These are phyloP conservation scores for Westerdykella aurantiaca DNA, from an alignment of 2,329 filamentous ascomycete species.

Conservation along the genomic window DNA sequence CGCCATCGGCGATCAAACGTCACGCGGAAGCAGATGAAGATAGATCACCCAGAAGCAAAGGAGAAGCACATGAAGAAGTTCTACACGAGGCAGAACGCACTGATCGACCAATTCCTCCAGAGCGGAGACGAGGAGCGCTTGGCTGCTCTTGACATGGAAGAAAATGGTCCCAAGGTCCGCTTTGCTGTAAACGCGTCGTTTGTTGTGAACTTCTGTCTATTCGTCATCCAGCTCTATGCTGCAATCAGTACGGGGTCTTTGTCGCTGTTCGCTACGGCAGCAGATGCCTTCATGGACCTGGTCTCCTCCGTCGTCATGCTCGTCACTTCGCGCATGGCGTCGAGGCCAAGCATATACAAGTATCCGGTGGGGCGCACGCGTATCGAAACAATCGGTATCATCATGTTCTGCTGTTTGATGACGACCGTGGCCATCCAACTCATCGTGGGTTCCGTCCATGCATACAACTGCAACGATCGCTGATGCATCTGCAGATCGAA, in stretches of 20 bases:
- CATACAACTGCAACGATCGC: constrained; percentile 2
- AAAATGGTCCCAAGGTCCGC: constrained; percentile 41
- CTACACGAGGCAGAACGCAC: constrained; percentile 38
- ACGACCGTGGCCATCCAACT: constrained; percentile 60
- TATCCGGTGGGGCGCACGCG: constrained; percentile 59
- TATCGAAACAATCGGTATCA: constrained; percentile 60
- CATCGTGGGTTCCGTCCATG: constrained; percentile 41
- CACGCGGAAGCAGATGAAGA: constrained; percentile 44
- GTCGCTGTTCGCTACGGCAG: constrained; percentile 59
- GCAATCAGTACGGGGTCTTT: constrained; percentile 55
- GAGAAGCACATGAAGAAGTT: constrained; percentile 38
- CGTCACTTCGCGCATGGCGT: constrained; percentile 55
- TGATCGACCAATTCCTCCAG: constrained; percentile 48
- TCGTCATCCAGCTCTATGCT: constrained; percentile 55
- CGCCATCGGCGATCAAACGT: constrained; percentile 31
- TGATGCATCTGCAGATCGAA: constrained; percentile 43
- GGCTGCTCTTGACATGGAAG: constrained; percentile 46
- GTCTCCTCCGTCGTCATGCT: constrained; percentile 60
- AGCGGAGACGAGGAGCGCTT: constrained; percentile 52
- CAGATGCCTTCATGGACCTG: constrained; percentile 61
- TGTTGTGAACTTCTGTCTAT: constrained; percentile 43
- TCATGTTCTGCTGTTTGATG: constrained; percentile 62
- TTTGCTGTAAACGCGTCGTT: constrained; percentile 38
- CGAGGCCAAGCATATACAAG: constrained; percentile 55
- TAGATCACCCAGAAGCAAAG: constrained; percentile 42